Percentiles rank a stretch among this genome's conserved stretches.
Evolutionary conservation across 305 asterid species (phyloP).

Genomic region (Rubia peregrina): DNA sequence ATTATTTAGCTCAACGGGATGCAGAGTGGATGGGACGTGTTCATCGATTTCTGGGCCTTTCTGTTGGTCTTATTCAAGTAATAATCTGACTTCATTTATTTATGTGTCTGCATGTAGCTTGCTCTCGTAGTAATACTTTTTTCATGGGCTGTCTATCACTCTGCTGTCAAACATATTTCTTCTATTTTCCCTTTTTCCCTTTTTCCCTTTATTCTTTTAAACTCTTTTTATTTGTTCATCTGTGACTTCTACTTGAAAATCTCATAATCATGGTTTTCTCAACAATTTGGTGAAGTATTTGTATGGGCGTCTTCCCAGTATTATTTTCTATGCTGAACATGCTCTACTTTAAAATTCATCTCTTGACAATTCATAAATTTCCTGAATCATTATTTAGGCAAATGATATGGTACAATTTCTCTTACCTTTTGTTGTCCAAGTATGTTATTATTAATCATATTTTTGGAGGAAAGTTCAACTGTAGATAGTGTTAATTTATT

Average conservation of each 20-base stretch:
- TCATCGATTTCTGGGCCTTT: conserved; percentile 94
- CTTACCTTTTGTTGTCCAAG: neutral
- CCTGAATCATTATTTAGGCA: neutral
- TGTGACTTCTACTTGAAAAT: neutral
- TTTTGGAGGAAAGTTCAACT: conserved; percentile 4
- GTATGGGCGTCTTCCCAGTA: neutral
- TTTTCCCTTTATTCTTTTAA: neutral
- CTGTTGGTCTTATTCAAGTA: conserved; percentile 99
- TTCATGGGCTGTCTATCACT: neutral
- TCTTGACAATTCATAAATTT: neutral
- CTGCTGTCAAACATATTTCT: neutral
- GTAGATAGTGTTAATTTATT: neutral
- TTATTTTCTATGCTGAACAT: neutral
- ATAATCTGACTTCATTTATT: conserved; percentile 15
- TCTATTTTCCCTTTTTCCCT: neutral
- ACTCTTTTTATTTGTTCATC: neutral
- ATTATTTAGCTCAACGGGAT: conserved; percentile 97
- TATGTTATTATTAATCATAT: neutral
- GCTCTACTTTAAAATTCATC: neutral
- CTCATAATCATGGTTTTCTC: neutral
- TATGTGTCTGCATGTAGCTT: neutral
- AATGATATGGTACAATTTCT: neutral
- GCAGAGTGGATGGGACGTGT: conserved; percentile 99
- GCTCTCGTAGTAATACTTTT: neutral
- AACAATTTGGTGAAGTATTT: neutral